Conservation (phyloP, 2,329 filamentous ascomycete genomes). For the Reticulascus tulasneorum region DNA sequence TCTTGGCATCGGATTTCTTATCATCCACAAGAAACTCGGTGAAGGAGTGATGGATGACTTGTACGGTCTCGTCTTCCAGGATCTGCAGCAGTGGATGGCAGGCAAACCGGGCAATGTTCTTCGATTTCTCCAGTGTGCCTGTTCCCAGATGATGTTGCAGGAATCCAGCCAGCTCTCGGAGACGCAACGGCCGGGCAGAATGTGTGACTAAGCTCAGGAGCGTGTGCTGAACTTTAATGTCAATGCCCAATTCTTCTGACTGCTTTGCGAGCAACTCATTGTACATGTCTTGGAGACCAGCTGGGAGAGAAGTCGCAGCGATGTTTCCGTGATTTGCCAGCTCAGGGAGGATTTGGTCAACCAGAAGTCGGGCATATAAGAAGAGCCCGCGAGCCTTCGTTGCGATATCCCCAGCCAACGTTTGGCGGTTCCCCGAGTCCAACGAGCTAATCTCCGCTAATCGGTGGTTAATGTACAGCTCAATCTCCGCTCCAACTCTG, state of each 20-base stretch:
- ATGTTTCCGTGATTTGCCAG: conserved; percentile 9
- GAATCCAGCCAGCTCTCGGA: conserved; percentile 31
- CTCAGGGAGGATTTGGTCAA: conserved; percentile 26
- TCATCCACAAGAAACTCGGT: conserved; percentile 38
- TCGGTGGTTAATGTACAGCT: conserved; percentile 18
- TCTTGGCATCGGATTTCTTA: too few relatives aligned
- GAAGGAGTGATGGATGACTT: conserved; percentile 44
- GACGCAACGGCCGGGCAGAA: conserved; percentile 30
- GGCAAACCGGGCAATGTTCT: conserved; percentile 28
- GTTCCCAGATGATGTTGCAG: conserved; percentile 8
- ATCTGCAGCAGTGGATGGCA: conserved; percentile 40
- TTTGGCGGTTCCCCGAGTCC: conserved; percentile 5
- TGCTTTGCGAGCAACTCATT: conserved; percentile 30
- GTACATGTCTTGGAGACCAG: conserved; percentile 32
- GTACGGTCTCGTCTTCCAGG: conserved; percentile 38
- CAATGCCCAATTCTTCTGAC: conserved; percentile 21
- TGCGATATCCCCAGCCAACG: conserved; percentile 12
- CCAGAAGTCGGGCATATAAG: conserved; percentile 28
- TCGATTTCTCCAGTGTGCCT: conserved; percentile 19
- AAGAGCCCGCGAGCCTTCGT: conserved; percentile 25
- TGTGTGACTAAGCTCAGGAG: conserved; percentile 36
- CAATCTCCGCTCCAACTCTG: conserved; percentile 27
- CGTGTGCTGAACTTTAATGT: conserved; percentile 25
- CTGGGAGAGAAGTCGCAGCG: conserved; percentile 21
- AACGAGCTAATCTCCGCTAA: conserved; percentile 5